These are phyloP conservation scores for Colletotrichum sp. DNA, from an alignment of 2,329 filamentous ascomycete species.

Conservation along the genomic window DNA sequence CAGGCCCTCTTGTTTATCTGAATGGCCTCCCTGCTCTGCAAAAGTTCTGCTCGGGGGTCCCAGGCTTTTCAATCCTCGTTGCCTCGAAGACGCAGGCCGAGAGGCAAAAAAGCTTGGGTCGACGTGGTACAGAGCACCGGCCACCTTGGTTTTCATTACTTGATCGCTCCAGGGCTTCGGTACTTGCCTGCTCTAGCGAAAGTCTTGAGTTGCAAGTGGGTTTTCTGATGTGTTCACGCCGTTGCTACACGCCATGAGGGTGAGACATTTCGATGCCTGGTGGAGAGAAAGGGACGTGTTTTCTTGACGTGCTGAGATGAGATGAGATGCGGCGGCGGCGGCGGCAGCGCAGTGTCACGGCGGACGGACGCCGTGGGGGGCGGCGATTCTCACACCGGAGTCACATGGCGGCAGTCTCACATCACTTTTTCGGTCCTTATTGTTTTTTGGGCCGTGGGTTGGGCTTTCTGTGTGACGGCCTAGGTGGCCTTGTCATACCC, in stretches of 20 bases:
- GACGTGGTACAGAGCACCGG: neutral
- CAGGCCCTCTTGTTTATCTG: neutral
- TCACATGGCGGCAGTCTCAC: neutral
- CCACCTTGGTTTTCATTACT: conserved; percentile 2
- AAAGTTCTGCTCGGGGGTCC: neutral
- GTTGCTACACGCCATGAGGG: neutral
- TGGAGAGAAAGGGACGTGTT: neutral
- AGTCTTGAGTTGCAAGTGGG: neutral
- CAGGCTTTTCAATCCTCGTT: neutral
- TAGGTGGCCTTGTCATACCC: neutral
- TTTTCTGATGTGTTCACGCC: neutral
- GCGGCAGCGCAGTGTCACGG: neutral
- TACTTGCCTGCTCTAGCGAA: neutral
- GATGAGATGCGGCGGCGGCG: neutral
- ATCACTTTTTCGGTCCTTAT: neutral
- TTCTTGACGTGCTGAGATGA: neutral
- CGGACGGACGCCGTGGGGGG: neutral
- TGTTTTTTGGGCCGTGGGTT: neutral
- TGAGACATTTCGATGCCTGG: neutral
- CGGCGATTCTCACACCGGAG: neutral
- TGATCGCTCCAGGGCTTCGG: neutral
- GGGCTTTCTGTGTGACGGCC: neutral
- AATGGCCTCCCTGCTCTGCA: neutral
- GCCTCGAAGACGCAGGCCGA: neutral
- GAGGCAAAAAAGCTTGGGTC: neutral